Base-by-base conservation (phyloP, 2,329 filamentous ascomycete species). In the Talaromyces sp. region DNA sequence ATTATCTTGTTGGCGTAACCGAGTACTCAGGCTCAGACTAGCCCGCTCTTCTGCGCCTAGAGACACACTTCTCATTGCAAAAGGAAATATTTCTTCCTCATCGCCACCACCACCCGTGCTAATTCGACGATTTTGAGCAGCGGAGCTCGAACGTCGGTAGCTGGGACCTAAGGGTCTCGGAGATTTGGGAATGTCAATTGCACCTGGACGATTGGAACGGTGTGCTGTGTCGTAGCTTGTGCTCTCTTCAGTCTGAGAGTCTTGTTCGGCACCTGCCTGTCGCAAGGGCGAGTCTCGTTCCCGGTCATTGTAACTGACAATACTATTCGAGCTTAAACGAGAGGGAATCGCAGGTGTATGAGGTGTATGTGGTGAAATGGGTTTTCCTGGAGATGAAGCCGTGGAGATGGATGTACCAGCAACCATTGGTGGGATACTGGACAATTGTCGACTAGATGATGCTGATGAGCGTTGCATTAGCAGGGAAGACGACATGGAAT, bases 311-410 rank as follows among this genome's bases (percentile, higher is more conserved):
- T 92, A 89, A 66, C 91, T 89, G 51, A 87, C 87, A 63, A 95
- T 91, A 57, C 91, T 95, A 70, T 96, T 93, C 65, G 95, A 92
- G 71, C 92, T 96, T 27, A 99, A 80, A n/a, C 95, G 86, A 7
- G 93, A 97, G 23, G 94, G 94, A 31, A 98, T 92, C 10, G 93
- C 92, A 4, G 95, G 95, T 0, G 92, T 96, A 70, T 98, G 93
- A 1, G 93, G 92, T 0, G 91, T 96, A 71, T 94, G 92, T 9
- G 90, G 92, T 2, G 92, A 96, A 18, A 96, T 85, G 0, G 92
- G 91, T 69, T 96, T 96, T 61, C 90, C 91, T 1, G 93, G 93
- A 9, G 93, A 97, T 0, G 92, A 94, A 0, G 91, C 94, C 10
- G 89, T 88, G 4, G 93, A 97, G 66, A 92, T 82, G 0, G 90